These are phyloP conservation scores for Epichloe typhina DNA, from an alignment of 2,329 filamentous ascomycete species.

Conservation along the genomic window DNA sequence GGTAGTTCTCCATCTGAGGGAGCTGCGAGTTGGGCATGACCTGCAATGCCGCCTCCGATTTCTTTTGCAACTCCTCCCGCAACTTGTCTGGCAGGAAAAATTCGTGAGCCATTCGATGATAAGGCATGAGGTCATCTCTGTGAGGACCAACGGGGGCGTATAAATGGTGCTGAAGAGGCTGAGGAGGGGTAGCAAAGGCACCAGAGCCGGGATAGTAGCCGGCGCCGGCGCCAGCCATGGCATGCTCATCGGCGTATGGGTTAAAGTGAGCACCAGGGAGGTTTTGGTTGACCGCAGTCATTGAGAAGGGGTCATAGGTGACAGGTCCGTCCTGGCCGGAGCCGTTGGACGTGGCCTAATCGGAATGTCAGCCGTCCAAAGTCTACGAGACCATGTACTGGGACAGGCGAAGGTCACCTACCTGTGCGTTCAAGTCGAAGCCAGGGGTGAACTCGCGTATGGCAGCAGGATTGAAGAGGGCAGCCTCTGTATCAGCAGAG, in stretches of 20 bases:
- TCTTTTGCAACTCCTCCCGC: conserved; percentile 80
- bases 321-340: conserved; percentile 29
- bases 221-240: conserved; percentile 41
- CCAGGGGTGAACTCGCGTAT: conserved; percentile 48
- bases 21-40: conserved; percentile 66
- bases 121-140: conserved; percentile 66
- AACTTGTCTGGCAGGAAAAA: conserved; percentile 83
- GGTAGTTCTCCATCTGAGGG: conserved; percentile 74
- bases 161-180: conserved; percentile 77
- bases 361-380: neutral
- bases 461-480: conserved; percentile 41
- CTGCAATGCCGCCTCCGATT: conserved; percentile 72
- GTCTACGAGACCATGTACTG: neutral
- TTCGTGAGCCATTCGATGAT: conserved; percentile 78
- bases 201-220: conserved; percentile 54
- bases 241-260: conserved; percentile 66
- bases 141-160: conserved; percentile 82
- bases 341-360: conserved; percentile 32
- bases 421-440: conserved; percentile 38
- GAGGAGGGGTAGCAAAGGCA: conserved; percentile 37
- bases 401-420: conserved; percentile 16
- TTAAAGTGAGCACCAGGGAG: conserved; percentile 45
- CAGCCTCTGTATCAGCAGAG: conserved; percentile 28
- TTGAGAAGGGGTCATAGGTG: conserved; percentile 50
- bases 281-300: conserved; percentile 40